Evolutionary conservation across 1,139 yeast species (phyloP).

Genomic region (Scheffersomyces lignicola): DNA sequence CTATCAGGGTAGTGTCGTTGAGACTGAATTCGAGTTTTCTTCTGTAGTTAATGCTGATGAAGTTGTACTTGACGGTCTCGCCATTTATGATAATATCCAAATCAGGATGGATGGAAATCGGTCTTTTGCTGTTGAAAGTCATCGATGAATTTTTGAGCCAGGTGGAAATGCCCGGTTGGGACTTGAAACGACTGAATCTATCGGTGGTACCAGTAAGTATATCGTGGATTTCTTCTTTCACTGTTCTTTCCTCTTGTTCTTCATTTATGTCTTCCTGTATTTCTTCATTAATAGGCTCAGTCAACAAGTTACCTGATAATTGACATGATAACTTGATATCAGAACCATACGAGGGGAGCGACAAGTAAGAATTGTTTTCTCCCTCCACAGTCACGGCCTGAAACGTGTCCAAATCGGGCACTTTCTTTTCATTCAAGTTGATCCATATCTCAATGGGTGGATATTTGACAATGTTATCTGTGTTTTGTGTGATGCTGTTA

Average conservation of each 20-base stretch:
- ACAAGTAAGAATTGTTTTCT: conserved; percentile 41
- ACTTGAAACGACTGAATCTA: conserved; percentile 27
- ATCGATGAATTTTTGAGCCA: conserved; percentile 41
- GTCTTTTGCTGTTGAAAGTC: conserved; percentile 38
- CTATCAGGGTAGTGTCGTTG: conserved; percentile 33
- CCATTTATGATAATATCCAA: conserved; percentile 40
- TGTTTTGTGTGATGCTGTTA: conserved; percentile 12
- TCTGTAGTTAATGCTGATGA: conserved; percentile 41
- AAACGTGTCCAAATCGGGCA: conserved; percentile 42
- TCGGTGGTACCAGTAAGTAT: conserved; percentile 30
- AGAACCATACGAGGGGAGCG: conserved; percentile 37
- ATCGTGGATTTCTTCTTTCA: conserved; percentile 7
- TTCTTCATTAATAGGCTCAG: conserved; percentile 10
- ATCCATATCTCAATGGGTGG: conserved; percentile 61
- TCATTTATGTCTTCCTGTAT: conserved; percentile 8
- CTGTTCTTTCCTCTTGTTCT: conserved; percentile 6
- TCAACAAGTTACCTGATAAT: conserved; percentile 33
- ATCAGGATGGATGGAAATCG: conserved; percentile 36
- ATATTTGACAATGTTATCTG: conserved; percentile 22
- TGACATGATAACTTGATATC: conserved; percentile 52
- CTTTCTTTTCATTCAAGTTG: conserved; percentile 37
- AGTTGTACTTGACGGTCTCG: conserved; percentile 38
- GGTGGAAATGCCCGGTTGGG: conserved; percentile 48
- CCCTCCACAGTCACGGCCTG: conserved; percentile 48
- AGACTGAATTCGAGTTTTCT: conserved; percentile 45